Evolutionary conservation across 352 stramenopile species (phyloP).

Genomic region (Globisporangium perplexum): DNA sequence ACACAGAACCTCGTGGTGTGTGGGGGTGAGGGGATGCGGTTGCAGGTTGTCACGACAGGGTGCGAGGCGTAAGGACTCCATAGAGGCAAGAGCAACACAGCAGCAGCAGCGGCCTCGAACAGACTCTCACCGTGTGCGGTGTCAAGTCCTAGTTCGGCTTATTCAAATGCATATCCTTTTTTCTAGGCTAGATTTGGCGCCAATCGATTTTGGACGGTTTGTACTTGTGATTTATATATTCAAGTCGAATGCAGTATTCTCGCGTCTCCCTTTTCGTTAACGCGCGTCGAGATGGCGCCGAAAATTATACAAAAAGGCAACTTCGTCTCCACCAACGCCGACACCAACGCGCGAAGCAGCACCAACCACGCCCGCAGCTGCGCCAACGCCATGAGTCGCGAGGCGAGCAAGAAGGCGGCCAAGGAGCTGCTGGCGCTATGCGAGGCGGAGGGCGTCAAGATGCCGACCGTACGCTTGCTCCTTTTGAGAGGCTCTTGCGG

Average conservation of each 20-base stretch:
- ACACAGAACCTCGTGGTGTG: too few species aligned
- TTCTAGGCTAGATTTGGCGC: too few species aligned
- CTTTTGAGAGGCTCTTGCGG: neutral
- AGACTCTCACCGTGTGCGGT: too few species aligned
- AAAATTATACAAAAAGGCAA: neutral
- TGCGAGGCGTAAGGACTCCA: too few species aligned
- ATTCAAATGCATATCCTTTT: too few species aligned
- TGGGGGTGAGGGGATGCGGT: too few species aligned
- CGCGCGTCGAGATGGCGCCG: neutral
- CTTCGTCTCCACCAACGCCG: neutral
- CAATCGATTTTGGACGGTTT: neutral
- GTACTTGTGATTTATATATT: neutral
- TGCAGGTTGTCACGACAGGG: too few species aligned
- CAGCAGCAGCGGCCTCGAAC: too few species aligned
- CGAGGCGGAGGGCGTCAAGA: slow-evolving; percentile 64
- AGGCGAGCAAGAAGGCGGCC: slow-evolving; percentile 53
- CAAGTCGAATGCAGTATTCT: neutral
- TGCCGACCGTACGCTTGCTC: slow-evolving; percentile 48
- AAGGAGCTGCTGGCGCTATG: slow-evolving; percentile 83
- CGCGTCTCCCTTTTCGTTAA: neutral
- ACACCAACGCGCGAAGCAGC: too few species aligned
- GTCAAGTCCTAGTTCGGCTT: too few species aligned
- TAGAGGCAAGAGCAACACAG: too few species aligned
- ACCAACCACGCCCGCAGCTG: too few species aligned
- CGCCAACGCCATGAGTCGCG: slow-evolving; percentile 24